Evolutionary conservation across 2,329 filamentous ascomycete species (phyloP).

Genomic region (Fusarium domesticum): DNA sequence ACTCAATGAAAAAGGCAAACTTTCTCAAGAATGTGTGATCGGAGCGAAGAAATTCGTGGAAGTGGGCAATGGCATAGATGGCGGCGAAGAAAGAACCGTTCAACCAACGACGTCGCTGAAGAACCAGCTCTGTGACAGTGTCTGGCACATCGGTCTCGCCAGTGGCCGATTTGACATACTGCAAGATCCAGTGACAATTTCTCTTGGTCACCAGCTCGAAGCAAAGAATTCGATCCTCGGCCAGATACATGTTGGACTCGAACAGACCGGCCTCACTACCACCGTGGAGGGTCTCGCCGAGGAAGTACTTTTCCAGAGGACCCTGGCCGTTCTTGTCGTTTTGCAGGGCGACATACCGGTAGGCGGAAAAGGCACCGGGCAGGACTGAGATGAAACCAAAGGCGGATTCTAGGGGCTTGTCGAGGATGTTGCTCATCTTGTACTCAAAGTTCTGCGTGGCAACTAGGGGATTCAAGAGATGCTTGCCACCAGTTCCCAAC

Average conservation of each 20-base stretch:
- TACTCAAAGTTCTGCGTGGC: conserved; percentile 99
- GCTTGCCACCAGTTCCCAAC: conserved; percentile 79
- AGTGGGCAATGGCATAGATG: conserved; percentile 90
- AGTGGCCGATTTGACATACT: conserved; percentile 96
- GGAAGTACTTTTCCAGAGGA: conserved; percentile 93
- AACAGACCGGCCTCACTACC: conserved; percentile 92
- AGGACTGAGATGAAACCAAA: conserved; percentile 98
- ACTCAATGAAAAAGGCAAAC: conserved; percentile 86
- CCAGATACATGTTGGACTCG: conserved; percentile 98
- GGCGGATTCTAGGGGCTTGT: conserved; percentile 94
- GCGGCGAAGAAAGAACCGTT: conserved; percentile 99
- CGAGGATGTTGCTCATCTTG: conserved; percentile 99
- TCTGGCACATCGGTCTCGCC: conserved; percentile 98
- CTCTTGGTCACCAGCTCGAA: conserved; percentile 97
- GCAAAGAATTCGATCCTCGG: conserved; percentile 97
- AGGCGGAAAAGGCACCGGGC: conserved; percentile 97
- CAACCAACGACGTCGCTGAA: conserved; percentile 93
- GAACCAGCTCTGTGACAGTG: conserved; percentile 87
- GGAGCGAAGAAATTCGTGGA: conserved; percentile 93
- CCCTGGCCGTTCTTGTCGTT: conserved; percentile 95
- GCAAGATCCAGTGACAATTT: conserved; percentile 94
- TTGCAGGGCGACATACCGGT: conserved; percentile 89
- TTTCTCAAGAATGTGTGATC: conserved; percentile 86
- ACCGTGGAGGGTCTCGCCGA: conserved; percentile 92
- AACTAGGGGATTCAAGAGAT: conserved; percentile 87